Percentiles rank a stretch among this genome's conserved stretches.
Conservation (phyloP, 2,329 filamentous ascomycete species). For the Penicillium hordei region DNA sequence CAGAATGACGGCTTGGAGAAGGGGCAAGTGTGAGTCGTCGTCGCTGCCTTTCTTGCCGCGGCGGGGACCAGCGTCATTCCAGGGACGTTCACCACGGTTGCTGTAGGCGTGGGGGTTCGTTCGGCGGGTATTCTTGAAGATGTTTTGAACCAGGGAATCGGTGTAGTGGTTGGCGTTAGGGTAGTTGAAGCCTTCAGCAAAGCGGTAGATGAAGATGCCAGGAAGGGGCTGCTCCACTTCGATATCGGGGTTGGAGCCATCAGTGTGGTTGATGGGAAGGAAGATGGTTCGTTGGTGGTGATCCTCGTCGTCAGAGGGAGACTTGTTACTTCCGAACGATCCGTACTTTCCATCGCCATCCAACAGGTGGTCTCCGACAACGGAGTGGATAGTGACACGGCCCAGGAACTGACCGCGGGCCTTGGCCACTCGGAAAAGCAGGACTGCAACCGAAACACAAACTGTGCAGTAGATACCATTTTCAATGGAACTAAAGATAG, state of each 20-base stretch:
- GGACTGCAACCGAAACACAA: slow-evolving; percentile 69
- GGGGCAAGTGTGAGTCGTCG: slow-evolving; percentile 58
- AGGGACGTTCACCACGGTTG: slow-evolving; percentile 75
- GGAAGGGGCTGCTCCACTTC: slow-evolving; percentile 80
- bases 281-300: slow-evolving; percentile 72
- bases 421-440: slow-evolving; percentile 81
- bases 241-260: slow-evolving; percentile 85
- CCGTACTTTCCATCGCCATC: slow-evolving; percentile 65
- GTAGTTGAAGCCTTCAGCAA: slow-evolving; percentile 93
- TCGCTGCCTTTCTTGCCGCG: slow-evolving; percentile 51
- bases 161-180: slow-evolving; percentile 89
- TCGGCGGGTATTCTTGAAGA: slow-evolving; percentile 71
- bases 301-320: slow-evolving; percentile 42
- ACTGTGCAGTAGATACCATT: slow-evolving; percentile 90
- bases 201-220: slow-evolving; percentile 93
- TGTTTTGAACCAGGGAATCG: slow-evolving; percentile 69
- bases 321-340: slow-evolving; percentile 46
- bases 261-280: slow-evolving; percentile 80
- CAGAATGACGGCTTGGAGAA: slow-evolving; percentile 83
- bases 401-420: slow-evolving; percentile 83
- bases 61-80: slow-evolving; percentile 86
- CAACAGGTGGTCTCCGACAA: slow-evolving; percentile 72
- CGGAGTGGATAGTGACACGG: slow-evolving; percentile 77
- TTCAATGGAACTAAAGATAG: slow-evolving; percentile 84
- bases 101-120: slow-evolving; percentile 69